Base-by-base conservation (phyloP, 805 yeast genomes). In the Priceomyces melissophilus region DNA sequence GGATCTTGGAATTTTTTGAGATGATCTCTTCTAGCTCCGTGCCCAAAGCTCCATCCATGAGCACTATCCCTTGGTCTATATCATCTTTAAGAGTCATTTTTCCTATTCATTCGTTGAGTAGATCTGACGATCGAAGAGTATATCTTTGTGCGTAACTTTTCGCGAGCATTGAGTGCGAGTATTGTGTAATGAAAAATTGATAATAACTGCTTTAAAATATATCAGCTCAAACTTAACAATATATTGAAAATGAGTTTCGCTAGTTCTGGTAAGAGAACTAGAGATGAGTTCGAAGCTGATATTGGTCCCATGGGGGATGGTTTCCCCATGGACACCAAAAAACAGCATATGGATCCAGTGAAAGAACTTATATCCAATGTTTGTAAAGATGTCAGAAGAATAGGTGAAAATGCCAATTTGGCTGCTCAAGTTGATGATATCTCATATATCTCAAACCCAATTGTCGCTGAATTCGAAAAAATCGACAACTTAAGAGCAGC, bases 381-480 rank as follows among this genome's bases (percentile, higher is more conserved):
- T 30, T 69, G 73, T 47, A 70, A 70, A 41, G 76, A 70, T 45
- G 67, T 70, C 35, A 52, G 75, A 40, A 52, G 73, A 27, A 56
- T 70, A 32, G 76, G 75, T 11, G 75, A 70, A 49, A 67, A 67
- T 49, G 52, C 66, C 35, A 66, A 69, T 52, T 49, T 69, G 30
- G 52, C 52, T 29, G 62, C 55, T 43, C 73, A 69, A 44, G 57
- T 72, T 40, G 67, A 71, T 48, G 76, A 73, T 59, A 73, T 85
- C 34, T 82, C 85, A 42, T 79, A 79, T 53, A 80, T 86, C 51
- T 73, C 84, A 29, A 78, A 74, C 40, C 85, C 87, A 1, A 79
- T 84, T 32, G 78, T 76, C 31, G 78, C 77, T 28, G 86, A 81
- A 51, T 78, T 81, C 53, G 86, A 78, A 48, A 74, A 71, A 46